These are phyloP conservation scores for Quercus berberidifolia DNA, from an alignment of 306 rosid genomes.

Conservation along the genomic window DNA sequence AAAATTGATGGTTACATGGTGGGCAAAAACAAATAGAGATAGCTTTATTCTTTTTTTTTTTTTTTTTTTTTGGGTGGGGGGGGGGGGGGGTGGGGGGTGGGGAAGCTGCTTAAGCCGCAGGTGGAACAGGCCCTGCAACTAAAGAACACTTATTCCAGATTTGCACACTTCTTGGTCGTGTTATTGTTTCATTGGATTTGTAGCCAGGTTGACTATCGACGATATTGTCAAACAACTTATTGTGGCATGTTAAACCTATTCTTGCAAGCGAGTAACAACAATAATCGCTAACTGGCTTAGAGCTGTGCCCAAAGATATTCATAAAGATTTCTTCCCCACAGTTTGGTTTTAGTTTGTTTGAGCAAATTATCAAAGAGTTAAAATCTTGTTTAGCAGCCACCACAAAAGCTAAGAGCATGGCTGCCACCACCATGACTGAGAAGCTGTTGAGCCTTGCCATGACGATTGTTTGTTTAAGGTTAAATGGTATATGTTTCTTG, in stretches of 20 bases:
- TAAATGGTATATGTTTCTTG: too few relatives aligned
- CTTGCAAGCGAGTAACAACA: background rate
- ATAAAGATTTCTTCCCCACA: background rate
- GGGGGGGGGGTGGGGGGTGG: too few relatives aligned
- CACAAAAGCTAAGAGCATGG: background rate
- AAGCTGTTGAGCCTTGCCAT: too few relatives aligned
- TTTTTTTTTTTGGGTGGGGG: too few relatives aligned
- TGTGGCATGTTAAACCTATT: too few relatives aligned
- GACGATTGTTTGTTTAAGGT: too few relatives aligned
- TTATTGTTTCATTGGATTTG: background rate
- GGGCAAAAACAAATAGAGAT: too few relatives aligned
- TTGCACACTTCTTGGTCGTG: background rate
- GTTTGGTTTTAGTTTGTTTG: background rate
- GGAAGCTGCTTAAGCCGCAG: too few relatives aligned
- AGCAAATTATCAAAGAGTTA: background rate
- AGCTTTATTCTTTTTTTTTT: too few relatives aligned
- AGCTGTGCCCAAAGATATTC: background rate
- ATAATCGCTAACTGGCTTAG: background rate
- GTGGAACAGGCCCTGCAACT: background rate
- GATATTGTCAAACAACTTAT: too few relatives aligned
- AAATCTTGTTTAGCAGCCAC: background rate
- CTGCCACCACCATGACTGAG: too few relatives aligned
- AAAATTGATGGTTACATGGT: too few relatives aligned
- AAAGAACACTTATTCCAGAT: constrained; percentile 8
- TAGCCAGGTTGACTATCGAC: background rate